Conservation (phyloP, 2,329 filamentous ascomycete genomes). For the Calonectria pseudoreteaudii region DNA sequence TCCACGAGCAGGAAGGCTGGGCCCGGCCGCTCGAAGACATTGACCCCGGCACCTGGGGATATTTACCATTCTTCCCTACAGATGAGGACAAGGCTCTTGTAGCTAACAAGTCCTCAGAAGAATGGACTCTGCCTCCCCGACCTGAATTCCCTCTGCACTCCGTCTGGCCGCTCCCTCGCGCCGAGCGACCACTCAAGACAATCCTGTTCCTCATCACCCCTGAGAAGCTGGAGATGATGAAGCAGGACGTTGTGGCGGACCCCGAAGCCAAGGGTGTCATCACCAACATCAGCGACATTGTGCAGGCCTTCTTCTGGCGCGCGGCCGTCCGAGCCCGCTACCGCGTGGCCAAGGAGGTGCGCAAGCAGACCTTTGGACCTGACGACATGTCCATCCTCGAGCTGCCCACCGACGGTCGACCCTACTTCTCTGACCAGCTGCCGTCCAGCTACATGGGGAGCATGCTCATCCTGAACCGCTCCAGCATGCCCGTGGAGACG, state of each 20-base stretch:
- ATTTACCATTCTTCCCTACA: conserved; percentile 36
- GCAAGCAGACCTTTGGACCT: conserved; percentile 27
- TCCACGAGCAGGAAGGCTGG: conserved; percentile 43
- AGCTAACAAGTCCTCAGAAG: background rate
- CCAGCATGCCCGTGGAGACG: conserved; percentile 36
- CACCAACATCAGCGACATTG: conserved; percentile 51
- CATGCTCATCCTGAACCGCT: conserved; percentile 42
- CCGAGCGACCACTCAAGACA: conserved; percentile 40
- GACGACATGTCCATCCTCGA: conserved; percentile 49
- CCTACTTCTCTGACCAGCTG: conserved; percentile 44
- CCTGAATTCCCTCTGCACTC: conserved; percentile 42
- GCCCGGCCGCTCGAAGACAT: conserved; percentile 36
- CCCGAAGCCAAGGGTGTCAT: conserved; percentile 38
- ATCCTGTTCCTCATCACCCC: conserved; percentile 48
- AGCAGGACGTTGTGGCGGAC: conserved; percentile 44
- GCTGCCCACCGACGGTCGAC: conserved; percentile 46
- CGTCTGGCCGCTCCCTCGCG: conserved; percentile 45
- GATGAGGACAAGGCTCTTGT: background rate
- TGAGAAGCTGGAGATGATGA: conserved; percentile 45
- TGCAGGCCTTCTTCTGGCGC: conserved; percentile 56
- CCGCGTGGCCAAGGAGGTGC: conserved; percentile 43
- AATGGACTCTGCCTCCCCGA: conserved; percentile 30
- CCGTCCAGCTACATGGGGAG: conserved; percentile 44
- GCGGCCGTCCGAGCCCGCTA: conserved; percentile 49
- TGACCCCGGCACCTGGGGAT: conserved; percentile 43